Base-by-base conservation (phyloP, 192 early-diverging fungal genomes). In the Haplosporangium gracile region DNA sequence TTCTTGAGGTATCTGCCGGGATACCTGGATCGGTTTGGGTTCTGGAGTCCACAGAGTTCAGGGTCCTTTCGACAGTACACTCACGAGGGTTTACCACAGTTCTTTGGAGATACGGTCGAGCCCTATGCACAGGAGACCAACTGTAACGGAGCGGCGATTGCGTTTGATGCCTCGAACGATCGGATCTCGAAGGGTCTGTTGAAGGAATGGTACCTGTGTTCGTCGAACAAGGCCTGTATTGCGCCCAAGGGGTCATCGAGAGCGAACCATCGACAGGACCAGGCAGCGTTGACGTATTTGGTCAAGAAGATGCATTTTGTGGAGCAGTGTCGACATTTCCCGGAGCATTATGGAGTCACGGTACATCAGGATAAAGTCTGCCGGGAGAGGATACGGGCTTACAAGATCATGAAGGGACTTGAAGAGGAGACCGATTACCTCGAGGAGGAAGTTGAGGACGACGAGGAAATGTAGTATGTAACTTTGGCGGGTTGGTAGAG, bases 261-360 rank as follows among this genome's bases (percentile, higher is more conserved):
- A 18, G 53, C 72, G 29, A 92, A 92, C 65, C 92, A 92, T 79
- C 84, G 92, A 15, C 92, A 92, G 81, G 92, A 92, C 43, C 92
- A 92, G 68, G 89, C 92, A 8, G 90, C 82, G 10, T 68, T 92
- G 51, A 91, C 92, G 11, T 90, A 88, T 76, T 60, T 92, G 18
- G 90, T 80, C 75, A 85, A 85, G 75, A 78, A 71, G 53, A 40
- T 90, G 77, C 75, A 81, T 20, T 84, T 78, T 57, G 81, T 88
- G 34, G 84, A 90, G 45, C 77, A 71, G 34, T 92, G 91, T 60
- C 72, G 77, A n/a, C 79, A 89, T 47, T 87, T 80, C 32, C 88
- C 91, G 38, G 85, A 88, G 57, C 90, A 88, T 73, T 85, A 91
- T 83, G 88, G 89, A 3, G 57, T 92, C 29, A 88, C 89, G 7